Evolutionary conservation across 1,139 yeast genomes (phyloP), one percentile per base, ranked within the genome.

Genomic region (Suhomyces yuchorum): DNA sequence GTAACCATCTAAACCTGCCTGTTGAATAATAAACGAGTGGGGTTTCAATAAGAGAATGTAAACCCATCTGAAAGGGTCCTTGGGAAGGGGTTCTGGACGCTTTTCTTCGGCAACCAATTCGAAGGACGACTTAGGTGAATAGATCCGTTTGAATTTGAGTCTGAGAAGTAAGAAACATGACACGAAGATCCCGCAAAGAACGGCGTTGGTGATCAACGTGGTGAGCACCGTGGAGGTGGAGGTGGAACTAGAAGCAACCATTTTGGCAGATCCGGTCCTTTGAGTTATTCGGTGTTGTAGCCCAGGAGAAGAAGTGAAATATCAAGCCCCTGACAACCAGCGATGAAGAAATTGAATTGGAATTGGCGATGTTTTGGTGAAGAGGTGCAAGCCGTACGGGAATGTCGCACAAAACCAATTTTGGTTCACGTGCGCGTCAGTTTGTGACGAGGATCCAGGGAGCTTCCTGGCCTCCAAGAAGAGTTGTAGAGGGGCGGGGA

Each of bases 1-100:
- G 63, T 81, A 85, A 1, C 92, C 93, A 65, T 87, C 95, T 37
- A 85, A 64, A 24, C 95, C 93, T 36, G 87, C 82, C 57, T 86
- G 88, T 61, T 84, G 86, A 56, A 87, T 75, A 43, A 84, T 68
- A 57, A 83, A 84, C 42, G 83, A 77, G 49, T 83, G 83, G 1
- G 89, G 84, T 65, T 84, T 82, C 39, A 76, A 70, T 49, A 85
- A 59, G 38, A 86, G 63, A 6, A 80, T 78, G 36, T 68, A 57
- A 6, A 85, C 55, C 93, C 93, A 86, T 35, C 79, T 71, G 67
- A 84, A 75, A 0, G 87, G 76, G 44, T 87, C 90, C 28, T 61
- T 63, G 4, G 90, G 87, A 32, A 84, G 69, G 4, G 84, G 82
- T 22, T 80, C 85, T 0, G 89, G 87, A 52, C 73, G 76, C 56